Base-by-base conservation (phyloP, 73 alveolate species). In the Paramecium sonneborni region DNA sequence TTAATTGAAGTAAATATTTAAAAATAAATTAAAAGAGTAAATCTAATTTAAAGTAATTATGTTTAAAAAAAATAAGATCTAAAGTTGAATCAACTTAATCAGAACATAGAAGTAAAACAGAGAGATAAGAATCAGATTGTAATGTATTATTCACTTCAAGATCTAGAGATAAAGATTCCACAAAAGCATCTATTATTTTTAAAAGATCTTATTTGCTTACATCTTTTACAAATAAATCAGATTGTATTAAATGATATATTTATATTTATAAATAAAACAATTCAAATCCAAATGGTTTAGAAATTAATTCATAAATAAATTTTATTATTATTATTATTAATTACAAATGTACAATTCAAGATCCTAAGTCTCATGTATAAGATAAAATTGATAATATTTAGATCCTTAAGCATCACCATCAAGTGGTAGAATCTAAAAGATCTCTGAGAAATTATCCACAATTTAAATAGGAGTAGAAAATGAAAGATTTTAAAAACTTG, bases 401-500 rank as follows among this genome's bases (percentile, higher is more conserved):
- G 84, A 62, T 62, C 84, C 84, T 5, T 44, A 79, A 79, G 90
- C 69, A 24, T 43, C 76, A 24, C 90, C 90, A 6, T 43, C 34
- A 21, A 79, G 55, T 39, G 72, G 72, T 0, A 38, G 90, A 41
- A 79, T 79, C 56, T 46, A 32, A 23, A 79, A 79, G 74, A 79
- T 79, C 41, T 39, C 90, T n/a, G 90, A 79, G 18, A 79, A 79
- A 34, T 79, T 79, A 46, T 79, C 90, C n/a, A 79, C 90, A 21
- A 79, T 79, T n/a, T 43, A 79, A 41, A 79, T 79, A n/a, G 90
- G 90, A 41, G 55, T 79, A 24, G 90, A 79, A 62, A 79, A 79
- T 79, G 90, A 79, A 76, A 79, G 90, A 79, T 79, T 30, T 46
- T 30, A 79, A 79, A 79, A 79, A 34, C 55, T 79, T 21, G 90